Conservation (phyloP, 2,329 filamentous ascomycete genomes). For the Leptographium galeiforme region DNA sequence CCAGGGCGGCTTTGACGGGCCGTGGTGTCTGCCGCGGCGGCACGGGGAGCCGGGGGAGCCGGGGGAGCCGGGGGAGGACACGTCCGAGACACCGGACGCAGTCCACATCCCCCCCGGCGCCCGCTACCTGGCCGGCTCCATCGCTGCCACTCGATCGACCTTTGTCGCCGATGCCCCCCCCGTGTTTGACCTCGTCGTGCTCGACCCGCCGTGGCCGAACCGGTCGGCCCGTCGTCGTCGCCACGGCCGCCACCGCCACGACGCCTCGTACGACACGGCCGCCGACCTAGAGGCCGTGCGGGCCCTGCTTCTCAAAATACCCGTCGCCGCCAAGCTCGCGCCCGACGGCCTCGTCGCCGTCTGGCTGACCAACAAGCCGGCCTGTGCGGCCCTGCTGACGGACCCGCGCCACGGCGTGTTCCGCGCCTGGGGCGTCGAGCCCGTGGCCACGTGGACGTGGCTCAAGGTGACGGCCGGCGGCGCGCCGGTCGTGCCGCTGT, state of each 20-base stretch:
- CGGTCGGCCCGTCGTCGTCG: conserved; percentile 43
- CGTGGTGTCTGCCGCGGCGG: conserved; percentile 29
- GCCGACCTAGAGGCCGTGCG: conserved; percentile 31
- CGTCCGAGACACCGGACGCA: not conserved
- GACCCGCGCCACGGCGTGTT: conserved; percentile 42
- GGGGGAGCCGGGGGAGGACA: no score
- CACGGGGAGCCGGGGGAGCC: conserved; percentile 3
- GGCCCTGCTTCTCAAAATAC: conserved; percentile 37
- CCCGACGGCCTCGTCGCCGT: conserved; percentile 41
- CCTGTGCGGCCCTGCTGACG: conserved; percentile 40
- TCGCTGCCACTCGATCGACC: no score
- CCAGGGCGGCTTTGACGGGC: conserved; percentile 21
- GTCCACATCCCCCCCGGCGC: conserved; percentile 27
- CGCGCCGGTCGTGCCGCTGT: conserved; percentile 48
- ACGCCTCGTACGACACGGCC: conserved; percentile 28
- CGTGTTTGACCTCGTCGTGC: conserved; percentile 52
- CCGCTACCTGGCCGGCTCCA: conserved; percentile 34
- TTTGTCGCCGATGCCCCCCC: conserved; percentile 29
- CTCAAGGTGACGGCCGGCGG: conserved; percentile 56
- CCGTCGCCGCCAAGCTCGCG: conserved; percentile 39
- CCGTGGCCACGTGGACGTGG: conserved; percentile 65
- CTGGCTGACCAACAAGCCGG: conserved; percentile 65
- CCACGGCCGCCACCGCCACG: not conserved
- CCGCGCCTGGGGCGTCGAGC: conserved; percentile 49
- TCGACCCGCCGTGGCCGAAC: conserved; percentile 77